These are phyloP conservation scores for Hermanozyma aechmeae DNA, from an alignment of 805 yeast species.

Conservation along the genomic window DNA sequence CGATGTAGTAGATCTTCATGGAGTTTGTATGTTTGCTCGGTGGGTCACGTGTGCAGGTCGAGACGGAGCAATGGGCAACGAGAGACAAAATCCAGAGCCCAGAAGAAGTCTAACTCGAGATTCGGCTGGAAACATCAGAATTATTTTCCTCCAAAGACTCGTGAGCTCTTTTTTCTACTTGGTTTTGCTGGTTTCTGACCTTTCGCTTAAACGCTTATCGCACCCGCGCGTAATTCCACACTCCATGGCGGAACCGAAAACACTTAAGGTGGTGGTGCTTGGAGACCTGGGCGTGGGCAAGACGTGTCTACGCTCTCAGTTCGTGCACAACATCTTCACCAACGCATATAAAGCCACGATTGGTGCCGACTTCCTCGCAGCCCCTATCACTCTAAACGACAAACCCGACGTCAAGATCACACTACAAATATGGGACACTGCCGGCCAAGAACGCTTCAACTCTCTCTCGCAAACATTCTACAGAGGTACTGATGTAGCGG, in stretches of 20 bases:
- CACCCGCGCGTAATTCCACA: no score
- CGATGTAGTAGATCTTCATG: constrained; percentile 93
- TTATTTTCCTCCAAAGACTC: no score
- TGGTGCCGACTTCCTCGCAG: constrained; percentile 45
- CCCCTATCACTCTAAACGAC: constrained; percentile 3
- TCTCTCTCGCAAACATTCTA: constrained; percentile 47
- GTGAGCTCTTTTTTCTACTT: no score
- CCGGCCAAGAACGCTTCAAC: constrained; percentile 39
- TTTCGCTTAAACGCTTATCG: no score
- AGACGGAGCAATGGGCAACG: no score
- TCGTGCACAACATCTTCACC: constrained; percentile 45
- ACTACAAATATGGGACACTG: constrained; percentile 50
- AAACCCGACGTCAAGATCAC: constrained; percentile 13
- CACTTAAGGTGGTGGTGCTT: constrained; percentile 40
- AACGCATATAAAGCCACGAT: constrained; percentile 50
- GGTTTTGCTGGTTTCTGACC: no score
- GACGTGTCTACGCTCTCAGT: constrained; percentile 47
- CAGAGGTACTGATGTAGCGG: constrained; percentile 49
- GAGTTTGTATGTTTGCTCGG: neutral
- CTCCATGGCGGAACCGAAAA: no score
- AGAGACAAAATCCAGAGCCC: no score
- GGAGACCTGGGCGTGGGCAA: constrained; percentile 58
- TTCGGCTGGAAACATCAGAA: no score
- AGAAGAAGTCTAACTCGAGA: no score
- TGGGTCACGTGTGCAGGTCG: no score